Conservation (phyloP, 1,284 basidiomycete species). For the Cutaneotrichosporon sp. region DNA sequence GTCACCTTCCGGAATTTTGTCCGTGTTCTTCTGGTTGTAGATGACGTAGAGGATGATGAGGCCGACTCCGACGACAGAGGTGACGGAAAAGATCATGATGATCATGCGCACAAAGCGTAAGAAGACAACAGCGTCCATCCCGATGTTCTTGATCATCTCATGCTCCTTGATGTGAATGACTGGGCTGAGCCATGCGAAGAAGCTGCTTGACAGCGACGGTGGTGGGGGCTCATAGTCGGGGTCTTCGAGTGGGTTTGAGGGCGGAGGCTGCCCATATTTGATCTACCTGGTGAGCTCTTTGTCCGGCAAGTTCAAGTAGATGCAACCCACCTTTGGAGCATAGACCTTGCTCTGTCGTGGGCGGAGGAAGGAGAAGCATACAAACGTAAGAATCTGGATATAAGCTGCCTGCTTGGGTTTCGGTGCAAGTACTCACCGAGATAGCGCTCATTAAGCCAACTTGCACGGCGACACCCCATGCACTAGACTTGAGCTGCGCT, state of each 20-base stretch:
- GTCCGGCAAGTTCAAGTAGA: not conserved
- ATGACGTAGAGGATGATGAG: slow-evolving; percentile 61
- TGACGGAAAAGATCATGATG: slow-evolving; percentile 59
- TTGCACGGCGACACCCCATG: slow-evolving; percentile 76
- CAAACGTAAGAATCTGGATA: slow-evolving; percentile 56
- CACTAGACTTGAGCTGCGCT: slow-evolving; percentile 48
- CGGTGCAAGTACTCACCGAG: slow-evolving; percentile 58
- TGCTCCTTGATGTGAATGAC: slow-evolving; percentile 77
- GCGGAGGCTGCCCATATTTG: slow-evolving; percentile 55
- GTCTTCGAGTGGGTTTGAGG: slow-evolving; percentile 31
- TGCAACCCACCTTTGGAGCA: slow-evolving; percentile 50
- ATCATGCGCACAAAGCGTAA: slow-evolving; percentile 86
- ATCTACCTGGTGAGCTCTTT: slow-evolving; percentile 50
- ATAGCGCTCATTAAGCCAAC: slow-evolving; percentile 65
- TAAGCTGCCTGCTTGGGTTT: too few relatives aligned
- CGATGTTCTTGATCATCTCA: slow-evolving; percentile 82
- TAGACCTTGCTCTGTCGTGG: slow-evolving; percentile 63
- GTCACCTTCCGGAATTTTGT: slow-evolving; percentile 54
- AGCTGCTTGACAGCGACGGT: slow-evolving; percentile 65
- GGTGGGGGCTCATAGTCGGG: slow-evolving; percentile 45
- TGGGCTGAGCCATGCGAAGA: slow-evolving; percentile 85
- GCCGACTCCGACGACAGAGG: slow-evolving; percentile 64
- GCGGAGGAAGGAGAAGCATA: slow-evolving; percentile 69
- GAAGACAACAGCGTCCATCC: slow-evolving; percentile 86
- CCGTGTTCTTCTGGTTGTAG: slow-evolving; percentile 59